These are phyloP conservation scores for Candida krabiensis DNA, from an alignment of 805 yeast species.

Conservation along the genomic window DNA sequence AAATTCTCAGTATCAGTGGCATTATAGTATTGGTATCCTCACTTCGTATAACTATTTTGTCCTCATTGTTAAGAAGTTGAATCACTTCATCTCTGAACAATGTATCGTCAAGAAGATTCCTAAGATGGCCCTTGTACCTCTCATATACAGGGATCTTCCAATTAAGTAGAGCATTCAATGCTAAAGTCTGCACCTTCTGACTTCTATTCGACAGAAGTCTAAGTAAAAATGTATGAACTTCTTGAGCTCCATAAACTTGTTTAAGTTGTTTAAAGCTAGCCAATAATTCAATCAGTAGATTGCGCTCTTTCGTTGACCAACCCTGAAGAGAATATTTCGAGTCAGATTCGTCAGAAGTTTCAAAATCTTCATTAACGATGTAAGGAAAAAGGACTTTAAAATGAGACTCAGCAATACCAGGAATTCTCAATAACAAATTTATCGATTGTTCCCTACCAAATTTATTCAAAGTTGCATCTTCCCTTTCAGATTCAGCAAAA, in stretches of 20 bases:
- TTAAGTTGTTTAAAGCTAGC: conserved; percentile 64
- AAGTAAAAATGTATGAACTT: conserved; percentile 53
- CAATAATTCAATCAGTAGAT: conserved; percentile 59
- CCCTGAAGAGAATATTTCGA: conserved; percentile 23
- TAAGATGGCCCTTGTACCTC: conserved; percentile 72
- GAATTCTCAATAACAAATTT: conserved; percentile 55
- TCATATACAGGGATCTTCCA: conserved; percentile 57
- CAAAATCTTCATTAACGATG: conserved; percentile 41
- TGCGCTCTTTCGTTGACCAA: conserved; percentile 47
- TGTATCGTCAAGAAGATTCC: conserved; percentile 76
- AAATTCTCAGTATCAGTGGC: conserved; percentile 72
- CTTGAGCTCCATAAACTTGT: conserved; percentile 49
- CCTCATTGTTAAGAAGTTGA: conserved; percentile 54
- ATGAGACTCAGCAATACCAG: conserved; percentile 67
- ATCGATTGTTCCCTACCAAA: conserved; percentile 57
- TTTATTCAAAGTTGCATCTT: conserved; percentile 39
- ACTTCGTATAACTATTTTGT: conserved; percentile 54
- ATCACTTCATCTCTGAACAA: conserved; percentile 83
- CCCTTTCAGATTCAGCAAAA: conserved; percentile 36
- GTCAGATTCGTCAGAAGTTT: conserved; percentile 30
- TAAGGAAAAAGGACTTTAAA: conserved; percentile 58
- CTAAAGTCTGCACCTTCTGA: conserved; percentile 64
- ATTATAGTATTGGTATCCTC: conserved; percentile 60
- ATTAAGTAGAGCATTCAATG: conserved; percentile 67
- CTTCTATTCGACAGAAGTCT: conserved; percentile 60